These are phyloP conservation scores for Pisolithus tinctorius DNA, from an alignment of 768 basidiomycete species.

Conservation along the genomic window DNA sequence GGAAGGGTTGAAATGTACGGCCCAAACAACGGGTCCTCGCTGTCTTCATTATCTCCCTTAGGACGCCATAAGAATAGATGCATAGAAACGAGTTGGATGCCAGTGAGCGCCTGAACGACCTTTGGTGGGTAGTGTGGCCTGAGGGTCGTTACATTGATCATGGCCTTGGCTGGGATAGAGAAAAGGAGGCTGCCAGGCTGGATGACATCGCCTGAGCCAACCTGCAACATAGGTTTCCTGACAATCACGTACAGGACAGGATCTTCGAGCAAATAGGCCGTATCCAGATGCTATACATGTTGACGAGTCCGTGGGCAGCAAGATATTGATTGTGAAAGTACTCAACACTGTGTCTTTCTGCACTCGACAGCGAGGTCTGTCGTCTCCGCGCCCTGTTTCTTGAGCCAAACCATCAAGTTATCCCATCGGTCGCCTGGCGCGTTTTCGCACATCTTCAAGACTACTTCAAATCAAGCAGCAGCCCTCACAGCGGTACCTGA, in stretches of 20 bases:
- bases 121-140: conserved; percentile 45
- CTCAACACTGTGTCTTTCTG: conserved; percentile 45
- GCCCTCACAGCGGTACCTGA: not conserved
- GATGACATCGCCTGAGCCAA: conserved; percentile 6
- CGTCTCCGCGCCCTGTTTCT: conserved; percentile 40
- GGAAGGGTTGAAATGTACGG: conserved; percentile 82
- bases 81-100: conserved; percentile 72
- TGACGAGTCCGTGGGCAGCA: not conserved
- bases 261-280: conserved; percentile 55
- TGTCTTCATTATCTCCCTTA: conserved; percentile 25
- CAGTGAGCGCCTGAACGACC: conserved; percentile 35
- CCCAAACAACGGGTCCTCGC: conserved; percentile 51
- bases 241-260: conserved; percentile 33
- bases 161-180: conserved; percentile 57
- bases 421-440: conserved; percentile 32
- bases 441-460: conserved; percentile 2
- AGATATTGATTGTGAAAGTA: conserved; percentile 4
- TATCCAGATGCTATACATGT: conserved; percentile 49
- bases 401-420: conserved; percentile 47
- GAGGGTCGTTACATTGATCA: conserved; percentile 73
- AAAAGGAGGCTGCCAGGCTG: conserved; percentile 57
- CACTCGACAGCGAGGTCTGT: conserved; percentile 43
- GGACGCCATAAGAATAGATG: conserved; percentile 72
- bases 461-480: not conserved
- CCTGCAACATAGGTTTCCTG: not conserved